Evolutionary conservation across 2,329 filamentous ascomycete genomes (phyloP).

Genomic region (Penicillium sp.): DNA sequence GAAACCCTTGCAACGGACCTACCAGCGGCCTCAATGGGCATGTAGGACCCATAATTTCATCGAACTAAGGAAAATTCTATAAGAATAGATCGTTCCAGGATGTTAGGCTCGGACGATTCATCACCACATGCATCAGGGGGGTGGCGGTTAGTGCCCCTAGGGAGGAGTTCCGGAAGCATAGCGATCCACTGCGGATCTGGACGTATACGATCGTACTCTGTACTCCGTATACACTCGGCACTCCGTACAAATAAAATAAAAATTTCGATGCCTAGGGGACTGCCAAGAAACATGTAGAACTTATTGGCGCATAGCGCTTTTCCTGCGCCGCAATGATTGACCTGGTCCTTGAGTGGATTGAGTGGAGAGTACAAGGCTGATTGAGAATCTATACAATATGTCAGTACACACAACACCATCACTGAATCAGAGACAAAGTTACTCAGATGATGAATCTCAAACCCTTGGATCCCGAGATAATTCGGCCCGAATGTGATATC

Average conservation of each 20-base stretch:
- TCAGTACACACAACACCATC: not conserved
- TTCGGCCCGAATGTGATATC: constrained; percentile 10
- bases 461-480: not conserved
- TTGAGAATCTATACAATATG: constrained; percentile 1
- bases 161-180: not conserved
- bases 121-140: constrained; percentile 14
- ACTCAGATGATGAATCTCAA: constrained; percentile 12
- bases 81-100: constrained; percentile 11
- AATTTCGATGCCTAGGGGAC: constrained; percentile 21
- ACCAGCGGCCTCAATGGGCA: constrained; percentile 13
- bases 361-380: not conserved
- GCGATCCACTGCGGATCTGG: constrained; percentile 11
- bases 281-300: constrained; percentile 11
- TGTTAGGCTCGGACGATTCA: constrained; percentile 11
- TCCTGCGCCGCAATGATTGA: not conserved
- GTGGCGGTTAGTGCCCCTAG: constrained; percentile 1
- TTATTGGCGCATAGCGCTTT: not conserved
- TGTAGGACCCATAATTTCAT: constrained; percentile 11
- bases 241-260: constrained; percentile 1
- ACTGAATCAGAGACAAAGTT: constrained; percentile 1
- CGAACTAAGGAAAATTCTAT: constrained; percentile 7
- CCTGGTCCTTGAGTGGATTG: not conserved
- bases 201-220: not conserved
- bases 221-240: no score
- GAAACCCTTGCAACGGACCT: constrained; percentile 6